Conservation (phyloP, 2,329 filamentous ascomycete genomes). For the Eurotiales sp. region DNA sequence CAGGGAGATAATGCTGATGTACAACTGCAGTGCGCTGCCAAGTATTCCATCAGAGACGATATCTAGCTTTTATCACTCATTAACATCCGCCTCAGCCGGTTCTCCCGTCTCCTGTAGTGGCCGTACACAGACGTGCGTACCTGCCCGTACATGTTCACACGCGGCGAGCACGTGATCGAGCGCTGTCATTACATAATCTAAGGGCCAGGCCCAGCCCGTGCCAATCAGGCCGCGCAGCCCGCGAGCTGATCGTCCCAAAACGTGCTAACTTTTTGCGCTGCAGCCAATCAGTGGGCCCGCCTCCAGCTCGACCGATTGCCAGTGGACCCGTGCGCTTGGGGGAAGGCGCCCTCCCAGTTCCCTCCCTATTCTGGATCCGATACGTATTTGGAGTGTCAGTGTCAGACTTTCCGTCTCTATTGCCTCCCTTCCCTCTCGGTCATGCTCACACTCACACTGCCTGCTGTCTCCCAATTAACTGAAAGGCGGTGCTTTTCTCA, state of each 20-base stretch:
- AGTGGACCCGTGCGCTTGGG: conserved; percentile 1
- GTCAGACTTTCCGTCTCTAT: not conserved
- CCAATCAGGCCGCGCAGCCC: not conserved
- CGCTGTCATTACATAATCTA: not conserved
- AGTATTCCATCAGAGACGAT: no score
- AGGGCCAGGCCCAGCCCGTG: not conserved
- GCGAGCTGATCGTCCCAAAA: conserved; percentile 3
- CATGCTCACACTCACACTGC: not conserved
- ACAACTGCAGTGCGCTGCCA: no score
- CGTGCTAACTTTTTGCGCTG: not conserved
- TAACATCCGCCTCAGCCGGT: no score
- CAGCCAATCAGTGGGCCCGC: not conserved
- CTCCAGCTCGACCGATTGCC: conserved; percentile 1
- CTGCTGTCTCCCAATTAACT: not conserved
- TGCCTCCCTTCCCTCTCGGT: not conserved
- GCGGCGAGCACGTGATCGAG: conserved; percentile 1
- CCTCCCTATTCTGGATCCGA: conserved; percentile 6
- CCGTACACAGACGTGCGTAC: no score
- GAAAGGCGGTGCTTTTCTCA: not conserved
- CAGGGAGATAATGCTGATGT: no score
- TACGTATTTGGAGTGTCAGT: not conserved
- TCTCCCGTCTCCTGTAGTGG: no score
- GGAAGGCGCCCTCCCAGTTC: not conserved
- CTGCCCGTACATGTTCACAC: no score
- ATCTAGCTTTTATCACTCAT: no score